Evolutionary conservation across 2,329 filamentous ascomycete species (phyloP).

Genomic region (Biscogniauxia sp.): DNA sequence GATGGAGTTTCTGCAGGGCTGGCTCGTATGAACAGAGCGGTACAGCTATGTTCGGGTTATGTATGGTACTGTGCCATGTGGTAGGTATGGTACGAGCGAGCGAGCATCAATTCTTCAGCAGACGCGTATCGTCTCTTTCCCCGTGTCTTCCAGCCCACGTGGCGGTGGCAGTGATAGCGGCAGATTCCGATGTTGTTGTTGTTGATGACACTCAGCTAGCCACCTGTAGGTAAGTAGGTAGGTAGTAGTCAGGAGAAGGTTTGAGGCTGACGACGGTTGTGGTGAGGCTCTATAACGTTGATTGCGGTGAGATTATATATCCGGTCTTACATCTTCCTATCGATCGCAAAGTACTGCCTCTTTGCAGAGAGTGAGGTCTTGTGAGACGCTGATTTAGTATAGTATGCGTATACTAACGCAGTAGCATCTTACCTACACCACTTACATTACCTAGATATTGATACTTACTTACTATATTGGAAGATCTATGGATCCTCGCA

Average conservation of each 20-base stretch:
- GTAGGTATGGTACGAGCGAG: not conserved
- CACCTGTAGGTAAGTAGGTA: not conserved
- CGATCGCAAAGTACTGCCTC: conserved; percentile 30
- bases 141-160: not conserved
- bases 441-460: too few species aligned
- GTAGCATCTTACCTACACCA: too few species aligned
- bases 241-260: not conserved
- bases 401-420: not conserved
- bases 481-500: too few species aligned
- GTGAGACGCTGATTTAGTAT: not conserved
- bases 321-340: conserved; percentile 14
- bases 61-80: not conserved
- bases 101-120: not conserved
- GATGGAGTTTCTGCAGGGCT: not conserved
- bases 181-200: not conserved
- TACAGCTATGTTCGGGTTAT: not conserved
- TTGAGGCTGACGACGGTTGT: not conserved
- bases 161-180: not conserved
- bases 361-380: not conserved
- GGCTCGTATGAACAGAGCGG: not conserved
- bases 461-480: too few species aligned
- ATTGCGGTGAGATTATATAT: conserved; percentile 3
- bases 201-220: not conserved
- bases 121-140: not conserved
- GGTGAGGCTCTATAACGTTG: not conserved